These are phyloP conservation scores for Moesziomyces parantarcticus DNA, from an alignment of 1,284 basidiomycete species.

Conservation along the genomic window DNA sequence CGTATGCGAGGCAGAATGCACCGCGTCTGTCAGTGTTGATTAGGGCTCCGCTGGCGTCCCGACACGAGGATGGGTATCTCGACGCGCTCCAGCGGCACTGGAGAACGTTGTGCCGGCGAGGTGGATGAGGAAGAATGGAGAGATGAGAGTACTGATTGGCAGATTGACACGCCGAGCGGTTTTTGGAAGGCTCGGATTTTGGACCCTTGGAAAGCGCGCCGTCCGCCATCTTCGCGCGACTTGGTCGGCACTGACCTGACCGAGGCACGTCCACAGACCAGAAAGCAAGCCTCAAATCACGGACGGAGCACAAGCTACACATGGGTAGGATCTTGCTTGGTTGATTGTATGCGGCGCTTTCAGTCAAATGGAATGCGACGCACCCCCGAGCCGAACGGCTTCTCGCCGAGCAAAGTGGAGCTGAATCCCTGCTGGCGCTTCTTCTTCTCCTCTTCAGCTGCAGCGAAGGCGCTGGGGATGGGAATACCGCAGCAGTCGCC, in stretches of 20 bases:
- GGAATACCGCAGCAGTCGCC: conserved; percentile 78
- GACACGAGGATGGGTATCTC: not conserved
- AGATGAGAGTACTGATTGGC: not conserved
- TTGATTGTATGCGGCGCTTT: not conserved
- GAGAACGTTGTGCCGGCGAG: not conserved
- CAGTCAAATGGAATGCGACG: conserved; percentile 48
- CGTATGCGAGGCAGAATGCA: too few relatives aligned
- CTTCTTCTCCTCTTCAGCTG: conserved; percentile 61
- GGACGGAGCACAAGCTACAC: not conserved
- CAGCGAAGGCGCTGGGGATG: conserved; percentile 70
- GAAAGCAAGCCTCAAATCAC: too few relatives aligned
- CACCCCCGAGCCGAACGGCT: conserved; percentile 29
- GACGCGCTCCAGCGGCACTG: not conserved
- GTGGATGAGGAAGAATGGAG: not conserved
- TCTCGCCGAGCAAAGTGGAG: conserved; percentile 30
- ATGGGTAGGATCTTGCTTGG: not conserved
- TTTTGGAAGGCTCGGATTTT: conserved; percentile 12
- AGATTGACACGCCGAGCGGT: not conserved
- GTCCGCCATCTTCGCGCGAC: too few relatives aligned
- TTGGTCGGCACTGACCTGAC: too few relatives aligned
- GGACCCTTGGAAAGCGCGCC: conserved; percentile 23
- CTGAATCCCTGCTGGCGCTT: conserved; percentile 36
- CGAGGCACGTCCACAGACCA: too few relatives aligned
- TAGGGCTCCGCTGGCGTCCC: too few relatives aligned
- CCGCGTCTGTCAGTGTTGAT: too few relatives aligned